A percentile compares a stretch with the other conserved stretches of the same genome.
These are phyloP conservation scores for Heterobasidion occidentale DNA, from an alignment of 1,284 basidiomycete genomes.

Conservation along the genomic window DNA sequence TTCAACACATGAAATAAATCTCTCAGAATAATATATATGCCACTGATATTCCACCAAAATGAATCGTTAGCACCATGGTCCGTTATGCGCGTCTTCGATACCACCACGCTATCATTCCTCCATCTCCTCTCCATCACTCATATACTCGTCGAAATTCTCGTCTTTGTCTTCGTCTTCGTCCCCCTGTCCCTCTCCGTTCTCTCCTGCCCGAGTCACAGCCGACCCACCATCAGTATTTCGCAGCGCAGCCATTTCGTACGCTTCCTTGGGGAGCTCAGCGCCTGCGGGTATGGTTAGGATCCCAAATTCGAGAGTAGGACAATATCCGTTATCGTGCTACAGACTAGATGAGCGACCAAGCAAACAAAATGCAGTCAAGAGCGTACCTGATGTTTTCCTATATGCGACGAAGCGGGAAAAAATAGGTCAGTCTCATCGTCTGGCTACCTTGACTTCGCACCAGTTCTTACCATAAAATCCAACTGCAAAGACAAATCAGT, in stretches of 20 bases:
- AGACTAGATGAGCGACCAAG: not conserved
- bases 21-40: too few species aligned
- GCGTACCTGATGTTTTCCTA: not conserved
- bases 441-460: not conserved
- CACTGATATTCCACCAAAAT: too few species aligned
- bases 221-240: constrained; percentile 1
- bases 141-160: not conserved
- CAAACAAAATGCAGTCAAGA: not conserved
- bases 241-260: not conserved
- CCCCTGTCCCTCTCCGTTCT: not conserved
- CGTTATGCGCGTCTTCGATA: too few species aligned
- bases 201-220: not conserved
- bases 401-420: too few species aligned
- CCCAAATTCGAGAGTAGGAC: not conserved
- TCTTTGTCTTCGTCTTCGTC: not conserved
- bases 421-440: not conserved
- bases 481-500: not conserved
- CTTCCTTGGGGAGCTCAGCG: not conserved
- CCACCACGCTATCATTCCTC: too few species aligned
- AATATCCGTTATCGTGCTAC: not conserved
- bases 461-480: not conserved
- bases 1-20: too few species aligned
- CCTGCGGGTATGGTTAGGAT: not conserved
- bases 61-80: too few species aligned
- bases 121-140: too few species aligned